These are phyloP conservation scores for Neocucurbitaria cava DNA, from an alignment of 2,329 filamentous ascomycete genomes.

Conservation along the genomic window DNA sequence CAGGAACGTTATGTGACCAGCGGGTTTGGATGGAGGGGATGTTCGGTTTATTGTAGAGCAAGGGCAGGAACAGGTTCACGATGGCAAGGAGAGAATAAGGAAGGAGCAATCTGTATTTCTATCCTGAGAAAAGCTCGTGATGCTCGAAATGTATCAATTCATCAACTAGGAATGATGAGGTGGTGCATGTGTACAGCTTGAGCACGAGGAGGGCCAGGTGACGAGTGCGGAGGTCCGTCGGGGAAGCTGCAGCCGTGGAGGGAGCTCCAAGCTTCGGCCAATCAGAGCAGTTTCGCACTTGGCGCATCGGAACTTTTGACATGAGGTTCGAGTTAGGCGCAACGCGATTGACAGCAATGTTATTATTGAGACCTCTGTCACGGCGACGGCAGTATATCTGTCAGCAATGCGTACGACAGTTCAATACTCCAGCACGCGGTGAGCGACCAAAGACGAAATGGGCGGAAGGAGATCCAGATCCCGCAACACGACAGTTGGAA, in stretches of 20 bases:
- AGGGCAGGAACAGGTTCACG: conserved; percentile 7
- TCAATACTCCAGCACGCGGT: conserved; percentile 20
- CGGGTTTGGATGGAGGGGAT: not conserved
- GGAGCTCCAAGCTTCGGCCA: conserved; percentile 22
- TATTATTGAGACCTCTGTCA: conserved; percentile 36
- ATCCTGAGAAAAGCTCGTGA: not conserved
- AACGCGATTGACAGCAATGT: conserved; percentile 37
- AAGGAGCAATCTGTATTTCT: not conserved
- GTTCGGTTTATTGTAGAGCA: not conserved
- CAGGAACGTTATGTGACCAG: not conserved
- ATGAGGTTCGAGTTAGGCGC: conserved; percentile 8
- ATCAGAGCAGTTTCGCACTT: conserved; percentile 20
- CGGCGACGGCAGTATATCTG: conserved; percentile 36
- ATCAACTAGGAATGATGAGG: conserved; percentile 3
- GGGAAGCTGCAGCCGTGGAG: conserved; percentile 21
- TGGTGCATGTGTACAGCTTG: conserved; percentile 11
- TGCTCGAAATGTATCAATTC: conserved; percentile 2
- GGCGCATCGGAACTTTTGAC: conserved; percentile 29
- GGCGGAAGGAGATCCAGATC: conserved; percentile 26
- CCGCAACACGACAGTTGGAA: conserved; percentile 18
- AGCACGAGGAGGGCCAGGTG: conserved; percentile 22
- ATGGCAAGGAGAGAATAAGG: not conserved
- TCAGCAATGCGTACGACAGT: conserved; percentile 35
- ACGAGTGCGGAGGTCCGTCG: conserved; percentile 33
- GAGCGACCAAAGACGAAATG: conserved; percentile 27